Base-by-base conservation (phyloP, 306 rosid species). In the Vigna reflexopilosa region DNA sequence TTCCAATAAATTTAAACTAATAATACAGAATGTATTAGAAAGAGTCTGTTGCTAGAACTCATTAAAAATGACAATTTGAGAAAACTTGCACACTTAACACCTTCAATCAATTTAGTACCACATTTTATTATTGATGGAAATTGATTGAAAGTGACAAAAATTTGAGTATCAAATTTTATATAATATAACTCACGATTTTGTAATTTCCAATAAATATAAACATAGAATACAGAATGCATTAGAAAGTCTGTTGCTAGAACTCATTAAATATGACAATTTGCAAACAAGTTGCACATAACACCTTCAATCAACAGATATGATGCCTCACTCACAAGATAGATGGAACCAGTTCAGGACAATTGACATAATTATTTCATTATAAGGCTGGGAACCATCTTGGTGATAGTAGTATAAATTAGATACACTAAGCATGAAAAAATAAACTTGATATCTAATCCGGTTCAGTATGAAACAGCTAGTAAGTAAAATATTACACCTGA, bases 401-500 rank as follows among this genome's bases (percentile, higher is more conserved):
- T 19, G 77, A 80, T 55, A 50, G 81, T 76, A 64, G 62, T 61
- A 64, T 36, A 62, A 77, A 77, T 34, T 70, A 45, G 42, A 73
- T 20, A 70, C 48, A 65, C 48, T 75, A 76, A 34, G 44, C 59
- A 70, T 45, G n/a, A 79, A 48, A 73, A 36, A 45, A 45, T 6
- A 9, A 76, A 5, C 15, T 45, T 22, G 59, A 58, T 22, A 15
- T 19, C 1, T 28, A 73, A 72, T 77, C 68, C 34, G 64, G 40
- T 63, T 40, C 45, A 9, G 9, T 40, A 34, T 40, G 45, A 79
- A 82, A 70, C 56, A 73, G 64, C 36, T 47, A 74, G 34, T 47
- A 71, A 63, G 58, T 38, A 73, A 86, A 90, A 80, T 32, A 54
- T 48, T n/a, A 81, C 73, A 90, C 98, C 97, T 94, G 97, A 85